Evolutionary conservation across 2,329 filamentous ascomycete species (phyloP).

Genomic region (Thyridium curvatum): DNA sequence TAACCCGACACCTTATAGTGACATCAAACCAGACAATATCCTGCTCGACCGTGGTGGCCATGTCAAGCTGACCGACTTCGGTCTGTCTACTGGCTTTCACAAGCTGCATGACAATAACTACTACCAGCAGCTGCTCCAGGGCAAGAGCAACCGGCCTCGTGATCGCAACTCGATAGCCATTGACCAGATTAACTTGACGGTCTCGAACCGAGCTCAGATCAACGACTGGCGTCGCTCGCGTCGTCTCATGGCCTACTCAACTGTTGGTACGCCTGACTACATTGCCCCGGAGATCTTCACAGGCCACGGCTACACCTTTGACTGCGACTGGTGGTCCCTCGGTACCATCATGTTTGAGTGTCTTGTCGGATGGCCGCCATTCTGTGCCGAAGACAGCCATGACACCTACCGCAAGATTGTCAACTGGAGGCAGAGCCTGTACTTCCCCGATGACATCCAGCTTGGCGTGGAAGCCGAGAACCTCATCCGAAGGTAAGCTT

Average conservation of each 20-base stretch:
- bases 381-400: conserved; percentile 95
- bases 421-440: conserved; percentile 92
- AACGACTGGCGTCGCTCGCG: conserved; percentile 98
- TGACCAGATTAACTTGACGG: conserved; percentile 96
- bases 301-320: conserved; percentile 89
- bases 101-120: conserved; percentile 97
- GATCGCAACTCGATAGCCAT: conserved; percentile 93
- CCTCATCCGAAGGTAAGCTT: conserved; percentile 75
- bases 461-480: conserved; percentile 85
- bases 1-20: conserved; percentile 43
- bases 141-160: conserved; percentile 62
- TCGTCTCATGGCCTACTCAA: conserved; percentile 94
- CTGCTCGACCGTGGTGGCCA: conserved; percentile 91
- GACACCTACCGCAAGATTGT: conserved; percentile 99
- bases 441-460: conserved; percentile 93
- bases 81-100: conserved; percentile 95
- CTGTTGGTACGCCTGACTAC: conserved; percentile 95
- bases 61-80: conserved; percentile 97
- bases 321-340: conserved; percentile 98
- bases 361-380: conserved; percentile 95
- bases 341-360: conserved; percentile 99
- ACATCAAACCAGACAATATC: conserved; percentile 99
- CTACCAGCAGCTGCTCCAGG: conserved; percentile 92
- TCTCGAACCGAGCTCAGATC: conserved; percentile 95
- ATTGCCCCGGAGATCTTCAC: conserved; percentile 98